phyloP scores from a whole-genome alignment of 345 rosid genomes.

The Anacardium occidentale region DNA sequence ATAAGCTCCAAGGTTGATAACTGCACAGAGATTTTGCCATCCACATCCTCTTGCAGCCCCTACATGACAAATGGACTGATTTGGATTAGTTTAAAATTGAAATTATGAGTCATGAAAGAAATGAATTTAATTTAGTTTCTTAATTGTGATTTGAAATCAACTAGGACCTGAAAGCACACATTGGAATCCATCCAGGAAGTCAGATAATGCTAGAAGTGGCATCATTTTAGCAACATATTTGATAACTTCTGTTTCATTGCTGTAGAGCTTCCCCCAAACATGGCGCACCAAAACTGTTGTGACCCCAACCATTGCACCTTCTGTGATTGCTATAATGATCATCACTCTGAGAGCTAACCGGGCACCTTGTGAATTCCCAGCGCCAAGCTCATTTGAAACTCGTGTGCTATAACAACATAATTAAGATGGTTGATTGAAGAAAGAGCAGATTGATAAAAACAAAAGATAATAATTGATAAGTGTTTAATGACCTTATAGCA shows the following conservation, averaged over 20 bases:
- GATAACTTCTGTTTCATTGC: slow-evolving; percentile 44
- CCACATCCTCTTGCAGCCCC: slow-evolving; percentile 61
- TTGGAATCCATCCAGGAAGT: slow-evolving; percentile 50
- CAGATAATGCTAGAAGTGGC: slow-evolving; percentile 42
- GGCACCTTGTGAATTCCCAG: slow-evolving; percentile 42
- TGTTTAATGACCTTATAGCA: slow-evolving; percentile 48
- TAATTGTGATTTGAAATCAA: neutral
- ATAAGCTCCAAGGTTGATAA: slow-evolving; percentile 52
- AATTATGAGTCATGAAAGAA: neutral
- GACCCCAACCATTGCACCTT: slow-evolving; percentile 44
- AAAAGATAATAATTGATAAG: neutral
- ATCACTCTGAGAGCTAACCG: slow-evolving; percentile 44
- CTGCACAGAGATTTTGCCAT: slow-evolving; percentile 46
- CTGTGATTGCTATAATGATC: slow-evolving; percentile 39
- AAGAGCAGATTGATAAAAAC: no score
- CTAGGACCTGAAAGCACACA: slow-evolving; percentile 45
- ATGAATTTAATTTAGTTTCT: neutral
- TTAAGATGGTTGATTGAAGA: neutral
- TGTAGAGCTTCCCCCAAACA: slow-evolving; percentile 49
- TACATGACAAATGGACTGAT: slow-evolving; percentile 9
- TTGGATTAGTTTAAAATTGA: neutral
- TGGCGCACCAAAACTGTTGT: slow-evolving; percentile 35
- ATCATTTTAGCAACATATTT: slow-evolving; percentile 43
- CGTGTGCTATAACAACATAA: slow-evolving; percentile 34
- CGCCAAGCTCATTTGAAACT: slow-evolving; percentile 69